These are phyloP conservation scores for Penicillium paxilli DNA, from an alignment of 495 filamentous ascomycete genomes.

Conservation along the genomic window DNA sequence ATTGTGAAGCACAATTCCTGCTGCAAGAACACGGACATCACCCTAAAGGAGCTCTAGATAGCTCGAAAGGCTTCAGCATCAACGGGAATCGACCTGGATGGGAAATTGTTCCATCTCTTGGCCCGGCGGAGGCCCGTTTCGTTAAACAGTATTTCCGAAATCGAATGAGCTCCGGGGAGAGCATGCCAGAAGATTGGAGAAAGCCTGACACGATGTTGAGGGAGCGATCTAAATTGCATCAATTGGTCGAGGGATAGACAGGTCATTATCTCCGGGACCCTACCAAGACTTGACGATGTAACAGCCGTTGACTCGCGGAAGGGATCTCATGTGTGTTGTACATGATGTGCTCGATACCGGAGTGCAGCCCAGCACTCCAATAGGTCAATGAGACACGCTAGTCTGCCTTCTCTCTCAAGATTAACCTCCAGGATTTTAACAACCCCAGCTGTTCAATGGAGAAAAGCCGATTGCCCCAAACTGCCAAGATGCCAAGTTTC, in stretches of 20 bases:
- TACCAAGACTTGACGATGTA: constrained; percentile 8
- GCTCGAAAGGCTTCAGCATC: constrained; percentile 1
- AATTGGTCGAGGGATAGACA: neutral
- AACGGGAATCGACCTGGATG: neutral
- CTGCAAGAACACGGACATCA: neutral
- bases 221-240: neutral
- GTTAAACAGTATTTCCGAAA: neutral
- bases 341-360: neutral
- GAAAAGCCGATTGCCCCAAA: neutral
- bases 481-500: constrained; percentile 17
- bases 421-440: neutral
- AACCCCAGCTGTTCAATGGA: neutral
- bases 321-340: neutral
- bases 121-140: constrained; percentile 26
- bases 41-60: constrained; percentile 11
- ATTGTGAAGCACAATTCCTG: neutral
- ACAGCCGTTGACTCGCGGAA: neutral
- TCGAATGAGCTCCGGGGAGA: too few species aligned
- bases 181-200: neutral
- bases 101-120: constrained; percentile 15
- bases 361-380: neutral
- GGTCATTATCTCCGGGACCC: neutral
- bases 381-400: neutral
- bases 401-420: neutral
- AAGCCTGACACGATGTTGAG: neutral